These are phyloP conservation scores for Saccharomycopsis lassenensis DNA, from an alignment of 805 yeast species.

Conservation along the genomic window DNA sequence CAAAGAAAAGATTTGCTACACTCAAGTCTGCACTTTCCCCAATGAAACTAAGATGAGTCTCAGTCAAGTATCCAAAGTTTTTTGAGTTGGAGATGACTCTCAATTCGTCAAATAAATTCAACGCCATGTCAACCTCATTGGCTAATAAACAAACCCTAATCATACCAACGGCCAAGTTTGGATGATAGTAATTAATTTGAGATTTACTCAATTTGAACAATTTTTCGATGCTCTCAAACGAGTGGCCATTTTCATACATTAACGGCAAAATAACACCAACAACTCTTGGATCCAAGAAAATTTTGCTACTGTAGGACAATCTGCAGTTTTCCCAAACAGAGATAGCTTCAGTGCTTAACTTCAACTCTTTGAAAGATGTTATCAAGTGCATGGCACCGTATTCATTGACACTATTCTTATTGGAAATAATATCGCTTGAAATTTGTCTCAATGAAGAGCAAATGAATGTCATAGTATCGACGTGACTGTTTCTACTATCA, in stretches of 20 bases:
- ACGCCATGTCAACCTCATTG: conserved; percentile 53
- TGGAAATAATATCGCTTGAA: conserved; percentile 37
- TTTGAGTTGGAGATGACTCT: conserved; percentile 38
- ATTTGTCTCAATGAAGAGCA: conserved; percentile 41
- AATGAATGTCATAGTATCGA: conserved; percentile 39
- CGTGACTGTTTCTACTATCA: conserved; percentile 45
- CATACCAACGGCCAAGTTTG: conserved; percentile 55
- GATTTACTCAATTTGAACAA: conserved; percentile 39
- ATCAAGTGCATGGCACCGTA: conserved; percentile 48
- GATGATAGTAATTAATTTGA: conserved; percentile 25
- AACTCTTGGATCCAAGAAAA: conserved; percentile 52
- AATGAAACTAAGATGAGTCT: conserved; percentile 67
- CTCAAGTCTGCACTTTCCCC: conserved; percentile 65
- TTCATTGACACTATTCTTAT: conserved; percentile 34
- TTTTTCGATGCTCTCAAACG: conserved; percentile 47
- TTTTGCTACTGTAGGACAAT: conserved; percentile 26
- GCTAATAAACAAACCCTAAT: conserved; percentile 61
- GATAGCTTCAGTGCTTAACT: conserved; percentile 52
- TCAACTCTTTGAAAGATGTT: conserved; percentile 49
- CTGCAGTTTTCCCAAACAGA: conserved; percentile 59
- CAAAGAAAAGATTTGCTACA: conserved; percentile 64
- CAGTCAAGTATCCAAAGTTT: conserved; percentile 46
- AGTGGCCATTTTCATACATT: conserved; percentile 49
- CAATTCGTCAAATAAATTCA: conserved; percentile 50
- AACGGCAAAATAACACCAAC: conserved; percentile 62